A percentile compares a stretch with the other conserved stretches of the same genome.
Conservation (phyloP, 169 alveolate genomes). For the Plasmodium blacklocki region DNA sequence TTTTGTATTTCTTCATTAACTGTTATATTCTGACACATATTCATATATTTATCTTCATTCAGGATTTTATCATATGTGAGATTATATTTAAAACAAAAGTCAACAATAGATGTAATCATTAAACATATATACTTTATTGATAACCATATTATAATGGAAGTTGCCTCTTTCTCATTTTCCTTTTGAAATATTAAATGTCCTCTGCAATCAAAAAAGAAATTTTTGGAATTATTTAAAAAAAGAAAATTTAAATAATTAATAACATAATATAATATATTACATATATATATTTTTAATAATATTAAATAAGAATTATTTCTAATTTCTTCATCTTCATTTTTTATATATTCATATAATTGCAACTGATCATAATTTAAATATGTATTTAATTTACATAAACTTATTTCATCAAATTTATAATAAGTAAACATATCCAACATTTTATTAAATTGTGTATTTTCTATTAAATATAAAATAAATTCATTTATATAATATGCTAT, state of each 20-base stretch:
- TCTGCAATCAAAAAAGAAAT: slow-evolving; percentile 72
- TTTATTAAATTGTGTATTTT: slow-evolving; percentile 34
- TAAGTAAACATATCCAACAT: not conserved
- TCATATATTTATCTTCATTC: not conserved
- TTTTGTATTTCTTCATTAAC: not conserved
- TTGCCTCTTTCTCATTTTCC: slow-evolving; percentile 59
- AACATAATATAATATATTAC: slow-evolving; percentile 58
- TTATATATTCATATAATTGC: not conserved
- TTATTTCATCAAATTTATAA: slow-evolving; percentile 28
- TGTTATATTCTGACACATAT: not conserved
- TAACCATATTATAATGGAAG: slow-evolving; percentile 71
- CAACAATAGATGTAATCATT: slow-evolving; percentile 66
- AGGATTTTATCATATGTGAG: not conserved
- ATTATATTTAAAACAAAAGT: slow-evolving; percentile 54
- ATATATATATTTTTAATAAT: slow-evolving; percentile 60
- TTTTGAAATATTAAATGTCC: slow-evolving; percentile 70
- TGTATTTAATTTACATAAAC: slow-evolving; percentile 27
- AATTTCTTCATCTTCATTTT: not conserved
- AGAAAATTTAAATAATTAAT: slow-evolving; percentile 51
- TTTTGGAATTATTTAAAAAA: slow-evolving; percentile 59
- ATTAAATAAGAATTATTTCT: slow-evolving; percentile 9
- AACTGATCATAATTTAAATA: slow-evolving; percentile 41
- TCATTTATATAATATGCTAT: slow-evolving; percentile 69
- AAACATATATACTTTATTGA: slow-evolving; percentile 68
- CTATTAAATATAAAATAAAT: slow-evolving; percentile 69